A percentile compares a stretch with the other conserved stretches of the same genome.
Evolutionary conservation across 768 basidiomycete genomes (phyloP).

Genomic region (Auricularia auricula-judae): DNA sequence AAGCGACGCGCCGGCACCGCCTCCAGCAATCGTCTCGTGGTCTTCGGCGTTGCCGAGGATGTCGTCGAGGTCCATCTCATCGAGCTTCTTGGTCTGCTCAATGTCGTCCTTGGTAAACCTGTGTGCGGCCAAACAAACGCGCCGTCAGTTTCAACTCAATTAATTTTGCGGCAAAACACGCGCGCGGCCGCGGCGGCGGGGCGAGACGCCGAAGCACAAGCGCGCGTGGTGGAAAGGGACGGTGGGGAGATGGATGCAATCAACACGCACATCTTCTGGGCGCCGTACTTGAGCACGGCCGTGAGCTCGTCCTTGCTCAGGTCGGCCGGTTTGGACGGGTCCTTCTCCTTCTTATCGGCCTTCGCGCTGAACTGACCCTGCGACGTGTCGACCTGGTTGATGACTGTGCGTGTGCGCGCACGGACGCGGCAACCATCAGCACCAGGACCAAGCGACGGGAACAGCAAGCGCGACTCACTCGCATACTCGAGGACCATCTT

Average conservation of each 20-base stretch:
- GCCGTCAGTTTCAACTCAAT: not conserved
- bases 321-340: conserved; percentile 65
- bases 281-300: conserved; percentile 96
- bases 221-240: conserved; percentile 1
- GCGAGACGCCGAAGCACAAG: not conserved
- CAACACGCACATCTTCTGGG: conserved; percentile 78
- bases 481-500: conserved; percentile 99
- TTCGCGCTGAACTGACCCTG: conserved; percentile 91
- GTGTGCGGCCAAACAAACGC: not conserved
- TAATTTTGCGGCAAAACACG: not conserved
- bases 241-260: conserved; percentile 6
- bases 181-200: not conserved
- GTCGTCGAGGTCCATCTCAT: conserved; percentile 98
- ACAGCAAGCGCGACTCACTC: conserved; percentile 46
- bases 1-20: conserved; percentile 71
- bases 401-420: conserved; percentile 45
- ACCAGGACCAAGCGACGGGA: not conserved
- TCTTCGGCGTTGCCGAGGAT: conserved; percentile 94
- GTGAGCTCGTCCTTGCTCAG: conserved; percentile 93
- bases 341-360: conserved; percentile 45
- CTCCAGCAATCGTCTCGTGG: conserved; percentile 84
- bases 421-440: not conserved
- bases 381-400: conserved; percentile 99
- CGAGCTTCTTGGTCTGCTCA: conserved; percentile 88
- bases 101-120: conserved; percentile 97